Percentiles rank a stretch among this genome's conserved stretches.
Conservation (phyloP, 768 basidiomycete genomes). For the Leccinum pellstonianum region DNA sequence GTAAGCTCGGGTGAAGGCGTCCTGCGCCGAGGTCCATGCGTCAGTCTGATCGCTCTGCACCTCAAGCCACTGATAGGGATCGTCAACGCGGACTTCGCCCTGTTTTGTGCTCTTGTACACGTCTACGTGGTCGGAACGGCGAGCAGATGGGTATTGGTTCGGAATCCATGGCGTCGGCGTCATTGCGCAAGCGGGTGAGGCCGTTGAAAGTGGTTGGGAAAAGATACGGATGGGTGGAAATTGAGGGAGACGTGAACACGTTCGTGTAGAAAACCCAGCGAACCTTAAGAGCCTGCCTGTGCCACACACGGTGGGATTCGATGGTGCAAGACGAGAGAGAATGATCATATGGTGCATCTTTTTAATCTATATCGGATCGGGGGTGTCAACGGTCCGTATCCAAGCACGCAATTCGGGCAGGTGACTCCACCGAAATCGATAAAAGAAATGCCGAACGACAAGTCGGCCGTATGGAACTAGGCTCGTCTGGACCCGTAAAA, state of each 20-base stretch:
- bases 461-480: not conserved
- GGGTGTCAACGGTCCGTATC: conserved; percentile 33
- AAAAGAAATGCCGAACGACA: conserved; percentile 8
- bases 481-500: conserved; percentile 2
- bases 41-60: conserved; percentile 61
- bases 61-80: conserved; percentile 80
- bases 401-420: conserved; percentile 13
- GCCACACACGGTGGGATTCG: conserved; percentile 22
- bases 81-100: conserved; percentile 61
- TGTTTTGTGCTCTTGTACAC: conserved; percentile 61
- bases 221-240: conserved; percentile 4
- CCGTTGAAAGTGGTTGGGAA: conserved; percentile 1
- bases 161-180: conserved; percentile 50
- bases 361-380: conserved; percentile 26
- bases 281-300: conserved; percentile 22
- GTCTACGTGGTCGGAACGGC: conserved; percentile 66
- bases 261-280: conserved; percentile 10
- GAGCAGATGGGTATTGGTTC: conserved; percentile 60
- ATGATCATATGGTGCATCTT: conserved; percentile 18
- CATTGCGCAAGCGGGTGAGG: conserved; percentile 29
- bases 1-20: conserved; percentile 54
- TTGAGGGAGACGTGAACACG: conserved; percentile 7
- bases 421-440: conserved; percentile 17
- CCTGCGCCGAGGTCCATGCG: conserved; percentile 62
- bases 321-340: conserved; percentile 6